phyloP scores from a whole-genome alignment of 805 yeast species.

The Monosporozyma siamensis region DNA sequence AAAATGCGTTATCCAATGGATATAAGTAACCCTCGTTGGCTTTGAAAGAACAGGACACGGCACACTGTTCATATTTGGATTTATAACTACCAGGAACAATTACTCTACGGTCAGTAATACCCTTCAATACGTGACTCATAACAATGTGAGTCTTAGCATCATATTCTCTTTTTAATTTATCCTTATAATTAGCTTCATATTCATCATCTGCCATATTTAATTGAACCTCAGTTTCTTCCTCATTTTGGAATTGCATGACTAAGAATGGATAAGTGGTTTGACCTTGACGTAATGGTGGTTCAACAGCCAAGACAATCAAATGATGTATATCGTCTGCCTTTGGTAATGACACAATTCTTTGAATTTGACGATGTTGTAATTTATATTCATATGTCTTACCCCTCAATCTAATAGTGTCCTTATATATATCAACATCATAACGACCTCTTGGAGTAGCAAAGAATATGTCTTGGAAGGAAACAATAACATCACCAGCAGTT shows the following conservation, averaged over 20 bases:
- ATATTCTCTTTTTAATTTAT: slow-evolving; percentile 60
- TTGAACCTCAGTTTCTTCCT: slow-evolving; percentile 87
- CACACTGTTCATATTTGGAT: slow-evolving; percentile 71
- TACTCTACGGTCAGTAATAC: slow-evolving; percentile 79
- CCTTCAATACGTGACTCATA: slow-evolving; percentile 78
- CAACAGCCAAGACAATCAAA: slow-evolving; percentile 78
- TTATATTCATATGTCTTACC: slow-evolving; percentile 98
- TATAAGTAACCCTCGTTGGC: slow-evolving; percentile 92
- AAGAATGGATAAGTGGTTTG: slow-evolving; percentile 93
- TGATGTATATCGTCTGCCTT: slow-evolving; percentile 91
- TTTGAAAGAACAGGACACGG: slow-evolving; percentile 83
- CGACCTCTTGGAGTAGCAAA: slow-evolving; percentile 98
- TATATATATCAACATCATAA: slow-evolving; percentile 91
- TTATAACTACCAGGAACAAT: slow-evolving; percentile 76
- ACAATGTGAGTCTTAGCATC: slow-evolving; percentile 83
- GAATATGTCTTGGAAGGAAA: slow-evolving; percentile 80
- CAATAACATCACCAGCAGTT: slow-evolving; percentile 90
- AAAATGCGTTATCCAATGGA: slow-evolving; percentile 83
- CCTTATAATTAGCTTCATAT: slow-evolving; percentile 65
- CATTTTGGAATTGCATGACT: slow-evolving; percentile 79
- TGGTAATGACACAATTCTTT: slow-evolving; percentile 84
- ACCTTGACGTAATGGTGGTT: slow-evolving; percentile 97
- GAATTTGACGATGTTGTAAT: slow-evolving; percentile 81
- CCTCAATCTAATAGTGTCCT: slow-evolving; percentile 75
- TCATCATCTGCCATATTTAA: slow-evolving; percentile 78